Evolutionary conservation across 352 stramenopile genomes (phyloP), one percentile per base, ranked within the genome.

Genomic region (Phytophthora pinifolia): DNA sequence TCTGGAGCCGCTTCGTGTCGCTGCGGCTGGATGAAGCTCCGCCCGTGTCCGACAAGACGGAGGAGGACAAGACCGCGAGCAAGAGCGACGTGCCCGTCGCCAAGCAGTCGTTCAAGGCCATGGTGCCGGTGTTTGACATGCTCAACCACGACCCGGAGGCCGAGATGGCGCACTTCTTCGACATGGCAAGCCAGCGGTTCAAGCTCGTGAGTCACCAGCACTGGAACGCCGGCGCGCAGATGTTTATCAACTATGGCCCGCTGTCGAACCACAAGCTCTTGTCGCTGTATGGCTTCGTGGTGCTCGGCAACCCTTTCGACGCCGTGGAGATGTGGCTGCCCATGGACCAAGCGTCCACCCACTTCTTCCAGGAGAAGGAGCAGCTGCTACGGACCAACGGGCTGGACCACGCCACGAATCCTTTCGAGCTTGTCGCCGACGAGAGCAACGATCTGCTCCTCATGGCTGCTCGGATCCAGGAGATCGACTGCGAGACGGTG

Each of bases 51-150:
- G n/a, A n/a, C n/a, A n/a, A n/a, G n/a, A n/a, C n/a, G n/a, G n/a
- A n/a, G n/a, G n/a, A n/a, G 36, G 41, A 56, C 13, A 56, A 32
- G 25, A 9, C 6, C 1, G 22, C 22, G 12, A 52, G 25, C 18
- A 49, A 47, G 9, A 41, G 20, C 2, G 35, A 18, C 1, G 22
- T 30, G 6, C 37, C 46, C 3, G 48, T 49, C n/a, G 44, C 53
- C 14, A 76, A 74, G 31, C 51, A 68, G 45, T 59, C 58, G 17
- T 66, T 86, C 46, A 94, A 94, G 59, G 80, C 77, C 4, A 94
- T 94, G 83, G 76, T 88, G 9, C 83, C 83, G 0, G 83, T 94
- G 20, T 94, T 94, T 36, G 83, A 94, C 62, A 92, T 94, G 81
- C 66, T 94, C 44, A 94, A 94, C 62, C 81, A 94, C 59, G 74